Base-by-base conservation (phyloP, 495 filamentous ascomycete species). In the Aspergillus funiculosus region DNA sequence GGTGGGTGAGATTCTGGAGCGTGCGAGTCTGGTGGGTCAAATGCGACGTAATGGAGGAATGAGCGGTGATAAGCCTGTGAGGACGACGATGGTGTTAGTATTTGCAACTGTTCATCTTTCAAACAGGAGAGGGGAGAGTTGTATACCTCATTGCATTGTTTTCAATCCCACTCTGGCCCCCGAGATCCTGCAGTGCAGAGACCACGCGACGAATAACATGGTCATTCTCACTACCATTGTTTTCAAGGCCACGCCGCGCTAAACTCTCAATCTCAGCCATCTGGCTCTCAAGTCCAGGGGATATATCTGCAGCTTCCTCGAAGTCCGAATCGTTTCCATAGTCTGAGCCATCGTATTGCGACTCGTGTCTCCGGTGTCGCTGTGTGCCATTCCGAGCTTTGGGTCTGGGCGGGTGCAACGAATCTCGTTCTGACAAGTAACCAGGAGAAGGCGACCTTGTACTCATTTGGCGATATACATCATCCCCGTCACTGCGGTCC, bases 11-110 rank as follows among this genome's bases (percentile, higher is more conserved):
- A 39, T 81, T 85, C 64, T 90, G 85, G 5, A 95, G 75, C 14
- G 81, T 78, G 38, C 86, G 82, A 22, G 86, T 86, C 72, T 94
- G 87, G 66, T 92, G 82, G n/a, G 76, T 75, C 26, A 94, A 74
- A 60, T 95, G 87, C 24, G 85, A 83, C 40, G 86, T 81, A 25
- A 96, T 75, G 13, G 89, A 87, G 29, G 83, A 80, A 64, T 96
- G 86, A 26, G 89, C 86, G 19, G 89, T 94, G 55, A 89, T 88
- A 46, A 95, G 74, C 58, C 89, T 94, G 52, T 35, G 38, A 38
- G 39, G 11, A 34, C 46, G 15, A 13, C 45, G 50, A 34, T 47
- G 15, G 13, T 43, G 50, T 64, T 29, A 64, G 59, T 34, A 44
- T 37, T n/a, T n/a, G n/a, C n/a, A n/a, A 38, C 15, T 36, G 39